Percentiles rank a stretch among this genome's conserved stretches.
phyloP scores from a whole-genome alignment of 1,139 yeast species.

The Saccharomyces hybrid region DNA sequence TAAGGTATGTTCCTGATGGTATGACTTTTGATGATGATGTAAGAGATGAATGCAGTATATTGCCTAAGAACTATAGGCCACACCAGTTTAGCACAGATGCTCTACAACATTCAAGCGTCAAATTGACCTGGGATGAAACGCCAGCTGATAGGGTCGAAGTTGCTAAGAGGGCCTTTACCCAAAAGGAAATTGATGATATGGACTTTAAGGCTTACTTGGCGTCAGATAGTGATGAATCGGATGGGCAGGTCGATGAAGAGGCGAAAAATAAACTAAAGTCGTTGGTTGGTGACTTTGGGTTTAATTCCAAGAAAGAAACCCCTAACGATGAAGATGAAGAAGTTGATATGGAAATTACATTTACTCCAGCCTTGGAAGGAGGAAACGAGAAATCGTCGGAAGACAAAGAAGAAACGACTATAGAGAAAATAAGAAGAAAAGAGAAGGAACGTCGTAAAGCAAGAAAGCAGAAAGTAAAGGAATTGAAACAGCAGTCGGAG shows the following conservation, averaged over 20 bases:
- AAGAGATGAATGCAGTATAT: conserved; percentile 59
- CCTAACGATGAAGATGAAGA: conserved; percentile 48
- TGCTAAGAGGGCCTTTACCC: conserved; percentile 75
- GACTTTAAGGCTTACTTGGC: conserved; percentile 95
- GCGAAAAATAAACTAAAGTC: conserved; percentile 58
- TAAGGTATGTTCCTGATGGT: conserved; percentile 87
- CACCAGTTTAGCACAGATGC: conserved; percentile 83
- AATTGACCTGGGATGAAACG: conserved; percentile 96
- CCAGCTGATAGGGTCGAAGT: conserved; percentile 83
- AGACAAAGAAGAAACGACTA: conserved; percentile 61
- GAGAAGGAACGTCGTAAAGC: conserved; percentile 87
- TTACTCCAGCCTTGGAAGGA: conserved; percentile 79
- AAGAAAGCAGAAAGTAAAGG: conserved; percentile 68
- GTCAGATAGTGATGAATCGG: conserved; percentile 63
- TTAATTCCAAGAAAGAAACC: conserved; percentile 22
- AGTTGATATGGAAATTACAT: conserved; percentile 91
- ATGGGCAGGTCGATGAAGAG: conserved; percentile 35
- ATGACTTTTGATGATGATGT: conserved; percentile 78
- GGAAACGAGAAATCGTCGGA: conserved; percentile 31
- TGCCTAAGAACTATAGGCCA: conserved; percentile 82
- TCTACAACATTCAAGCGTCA: conserved; percentile 85
- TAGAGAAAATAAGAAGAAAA: conserved; percentile 76
- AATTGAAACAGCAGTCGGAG: conserved; percentile 41
- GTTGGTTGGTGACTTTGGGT: conserved; percentile 45
- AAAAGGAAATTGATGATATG: conserved; percentile 90